A percentile compares a stretch with the other conserved stretches of the same genome.
Conservation (phyloP, 106 monocot species). For the Posidonia australis region DNA sequence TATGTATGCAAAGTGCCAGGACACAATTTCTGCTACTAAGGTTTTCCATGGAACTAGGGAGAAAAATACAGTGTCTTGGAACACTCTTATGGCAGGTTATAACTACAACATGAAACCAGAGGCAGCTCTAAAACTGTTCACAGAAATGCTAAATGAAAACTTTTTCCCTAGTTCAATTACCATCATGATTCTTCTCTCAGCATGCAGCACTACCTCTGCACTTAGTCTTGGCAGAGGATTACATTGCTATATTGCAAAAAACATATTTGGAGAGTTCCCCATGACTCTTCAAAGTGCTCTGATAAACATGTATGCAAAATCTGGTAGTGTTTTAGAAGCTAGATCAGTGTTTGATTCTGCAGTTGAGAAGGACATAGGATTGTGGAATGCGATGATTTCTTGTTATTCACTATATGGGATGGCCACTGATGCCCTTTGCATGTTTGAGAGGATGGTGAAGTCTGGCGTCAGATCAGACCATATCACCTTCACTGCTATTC, state of each 20-base stretch:
- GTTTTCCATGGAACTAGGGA: slow-evolving; percentile 27
- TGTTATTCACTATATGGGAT: slow-evolving; percentile 51
- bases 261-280: slow-evolving; percentile 17
- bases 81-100: slow-evolving; percentile 39
- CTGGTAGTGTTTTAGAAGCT: slow-evolving; percentile 43
- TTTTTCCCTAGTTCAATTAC: slow-evolving; percentile 37
- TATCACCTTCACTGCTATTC: slow-evolving; percentile 43
- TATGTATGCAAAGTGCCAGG: slow-evolving; percentile 47
- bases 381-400: slow-evolving; percentile 63
- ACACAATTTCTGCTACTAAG: slow-evolving; percentile 27
- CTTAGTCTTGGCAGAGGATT: slow-evolving; percentile 40
- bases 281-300: slow-evolving; percentile 22
- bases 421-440: slow-evolving; percentile 20
- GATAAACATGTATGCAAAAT: slow-evolving; percentile 66
- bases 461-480: slow-evolving; percentile 31
- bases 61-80: slow-evolving; percentile 46
- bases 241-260: slow-evolving; percentile 41
- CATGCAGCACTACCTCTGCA: slow-evolving; percentile 35
- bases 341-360: slow-evolving; percentile 32
- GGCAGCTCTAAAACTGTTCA: slow-evolving; percentile 32
- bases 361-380: slow-evolving; percentile 30
- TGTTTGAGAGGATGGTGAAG: slow-evolving; percentile 39
- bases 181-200: slow-evolving; percentile 37
- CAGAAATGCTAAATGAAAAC: slow-evolving; percentile 29
- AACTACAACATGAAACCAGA: slow-evolving; percentile 33